Evolutionary conservation across 2,329 filamentous ascomycete species (phyloP).

Genomic region (Claviceps africana): DNA sequence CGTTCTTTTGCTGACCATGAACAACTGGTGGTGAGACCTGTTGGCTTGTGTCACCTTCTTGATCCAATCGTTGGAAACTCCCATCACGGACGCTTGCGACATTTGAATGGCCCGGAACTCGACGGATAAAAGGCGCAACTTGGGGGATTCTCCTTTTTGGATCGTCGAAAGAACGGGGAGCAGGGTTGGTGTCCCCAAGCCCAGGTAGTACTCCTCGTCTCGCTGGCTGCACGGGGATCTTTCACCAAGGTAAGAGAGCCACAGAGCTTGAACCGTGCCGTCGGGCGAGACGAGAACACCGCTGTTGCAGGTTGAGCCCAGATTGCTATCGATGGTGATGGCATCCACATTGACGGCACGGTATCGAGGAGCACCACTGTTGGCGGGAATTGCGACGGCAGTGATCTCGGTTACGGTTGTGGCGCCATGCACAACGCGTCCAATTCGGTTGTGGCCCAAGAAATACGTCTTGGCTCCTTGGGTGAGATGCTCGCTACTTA

Average conservation of each 20-base stretch:
- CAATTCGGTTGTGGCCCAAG: conserved; percentile 95
- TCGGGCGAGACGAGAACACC: conserved; percentile 84
- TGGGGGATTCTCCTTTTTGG: conserved; percentile 62
- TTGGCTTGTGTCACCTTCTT: conserved; percentile 78
- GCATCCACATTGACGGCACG: conserved; percentile 92
- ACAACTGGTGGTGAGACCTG: conserved; percentile 84
- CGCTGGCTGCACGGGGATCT: conserved; percentile 63
- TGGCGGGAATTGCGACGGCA: conserved; percentile 89
- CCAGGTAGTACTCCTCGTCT: conserved; percentile 93
- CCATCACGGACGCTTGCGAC: conserved; percentile 94
- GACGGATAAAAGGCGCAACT: conserved; percentile 80
- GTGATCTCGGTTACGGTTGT: conserved; percentile 96
- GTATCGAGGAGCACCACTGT: conserved; percentile 80
- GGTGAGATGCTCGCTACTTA: conserved; percentile 70
- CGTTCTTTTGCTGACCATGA: conserved; percentile 90
- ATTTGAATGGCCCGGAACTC: conserved; percentile 94
- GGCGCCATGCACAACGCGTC: conserved; percentile 82
- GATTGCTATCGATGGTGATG: conserved; percentile 87
- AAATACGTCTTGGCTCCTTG: conserved; percentile 93
- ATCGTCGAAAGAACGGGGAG: conserved; percentile 82
- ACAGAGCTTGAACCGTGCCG: conserved; percentile 85
- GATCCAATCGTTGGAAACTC: conserved; percentile 92
- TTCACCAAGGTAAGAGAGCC: conserved; percentile 94
- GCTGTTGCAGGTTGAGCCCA: conserved; percentile 83
- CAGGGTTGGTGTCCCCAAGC: conserved; percentile 75